Conservation (phyloP, 345 rosid species). For the Erucastrum elatum region DNA sequence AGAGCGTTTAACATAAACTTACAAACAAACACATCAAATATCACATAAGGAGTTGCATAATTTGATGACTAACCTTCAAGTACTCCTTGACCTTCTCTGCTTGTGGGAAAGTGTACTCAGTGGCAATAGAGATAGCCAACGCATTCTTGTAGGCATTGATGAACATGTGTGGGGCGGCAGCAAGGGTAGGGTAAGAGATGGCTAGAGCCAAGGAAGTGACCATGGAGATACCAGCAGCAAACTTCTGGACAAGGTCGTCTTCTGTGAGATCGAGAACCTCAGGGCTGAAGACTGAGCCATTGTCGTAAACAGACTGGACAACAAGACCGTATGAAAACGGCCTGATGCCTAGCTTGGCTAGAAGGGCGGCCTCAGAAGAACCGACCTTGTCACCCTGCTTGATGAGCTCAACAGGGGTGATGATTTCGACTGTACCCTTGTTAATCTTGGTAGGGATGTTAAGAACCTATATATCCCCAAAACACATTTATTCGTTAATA, state of each 20-base stretch:
- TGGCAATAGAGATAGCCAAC: slow-evolving; percentile 64
- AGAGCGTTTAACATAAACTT: background rate
- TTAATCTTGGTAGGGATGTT: slow-evolving; percentile 82
- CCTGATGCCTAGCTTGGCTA: slow-evolving; percentile 71
- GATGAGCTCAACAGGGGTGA: slow-evolving; percentile 79
- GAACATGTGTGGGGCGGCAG: slow-evolving; percentile 75
- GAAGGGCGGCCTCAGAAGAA: slow-evolving; percentile 78
- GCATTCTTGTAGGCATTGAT: slow-evolving; percentile 84
- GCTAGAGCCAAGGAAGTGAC: slow-evolving; percentile 78
- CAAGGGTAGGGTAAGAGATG: slow-evolving; percentile 66
- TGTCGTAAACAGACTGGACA: slow-evolving; percentile 72
- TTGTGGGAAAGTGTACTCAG: slow-evolving; percentile 78
- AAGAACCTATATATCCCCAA: slow-evolving; percentile 48
- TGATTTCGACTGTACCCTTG: slow-evolving; percentile 84
- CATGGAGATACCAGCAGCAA: slow-evolving; percentile 85
- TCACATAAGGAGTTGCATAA: background rate
- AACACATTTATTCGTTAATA: background rate
- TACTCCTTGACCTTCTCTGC: slow-evolving; percentile 93
- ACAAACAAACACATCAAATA: background rate
- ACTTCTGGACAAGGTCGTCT: slow-evolving; percentile 77
- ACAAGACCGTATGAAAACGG: slow-evolving; percentile 87
- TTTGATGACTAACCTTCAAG: slow-evolving; percentile 52
- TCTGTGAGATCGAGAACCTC: slow-evolving; percentile 87
- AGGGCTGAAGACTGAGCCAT: slow-evolving; percentile 90
- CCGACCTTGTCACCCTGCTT: slow-evolving; percentile 84